Evolutionary conservation across 1,284 basidiomycete genomes (phyloP), one percentile per base, ranked within the genome.

Genomic region (Mycena sp.): DNA sequence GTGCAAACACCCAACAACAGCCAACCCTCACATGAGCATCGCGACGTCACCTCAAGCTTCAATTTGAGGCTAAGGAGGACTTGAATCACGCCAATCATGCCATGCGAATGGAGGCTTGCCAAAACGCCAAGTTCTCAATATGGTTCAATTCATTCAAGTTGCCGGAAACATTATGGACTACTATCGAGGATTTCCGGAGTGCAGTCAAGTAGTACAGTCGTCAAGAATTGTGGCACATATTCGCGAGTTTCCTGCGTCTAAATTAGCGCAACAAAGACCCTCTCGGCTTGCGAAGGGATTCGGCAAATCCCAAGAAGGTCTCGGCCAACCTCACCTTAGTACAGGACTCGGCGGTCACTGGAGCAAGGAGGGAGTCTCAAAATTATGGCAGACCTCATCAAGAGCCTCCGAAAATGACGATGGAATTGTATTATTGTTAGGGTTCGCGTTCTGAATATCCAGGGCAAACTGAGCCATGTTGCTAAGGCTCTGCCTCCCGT

Each of bases 271-370:
- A 14, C 59, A 74, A n/a, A 13, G 62, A 61, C 64, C 86, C 89
- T 73, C 89, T 81, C 0, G 88, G 85, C 75, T 88, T 91, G 73
- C 84, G 80, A 78, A 91, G 77, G 6, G 89, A 90, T 54, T 89
- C 86, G 0, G 89, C 89, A 54, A 91, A 85, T 9, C 86, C 86
- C 30, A 91, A 76, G 83, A 91, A 91, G 0, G 90, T 88, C 70
- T 88, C 81, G 0, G 89, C 85, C 0, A 91, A 83, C 74, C 84
- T 83, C 41, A 90, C 82, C 89, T 90, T n/a, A n/a, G n/a, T n/a
- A 71, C 55, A n/a, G n/a, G 48, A 46, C 38, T 25, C 16, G 16
- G 37, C 16, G 16, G 37, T 57, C 16, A 67, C 10, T 37, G 65
- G 22, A 60, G 20, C 13, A 9, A 41, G 38, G 10, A 22, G 38